These are phyloP conservation scores for Blastocystis sp. DNA, from an alignment of 352 stramenopile genomes.

Conservation along the genomic window DNA sequence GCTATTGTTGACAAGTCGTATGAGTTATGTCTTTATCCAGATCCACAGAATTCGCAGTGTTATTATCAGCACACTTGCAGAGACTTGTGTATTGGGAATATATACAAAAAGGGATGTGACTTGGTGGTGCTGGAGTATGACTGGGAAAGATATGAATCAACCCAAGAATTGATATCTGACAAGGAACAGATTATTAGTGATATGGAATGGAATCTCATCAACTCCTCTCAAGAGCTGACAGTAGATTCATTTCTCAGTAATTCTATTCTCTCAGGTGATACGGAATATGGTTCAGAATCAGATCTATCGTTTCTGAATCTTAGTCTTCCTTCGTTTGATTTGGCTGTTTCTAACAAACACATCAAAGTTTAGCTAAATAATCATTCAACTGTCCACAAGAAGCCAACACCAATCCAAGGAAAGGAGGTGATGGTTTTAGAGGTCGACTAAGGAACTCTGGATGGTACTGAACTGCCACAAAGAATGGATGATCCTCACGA, in stretches of 20 bases:
- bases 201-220: too few relatives aligned
- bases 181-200: too few relatives aligned
- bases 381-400: constrained; percentile 73
- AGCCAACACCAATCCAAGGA: constrained; percentile 87
- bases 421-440: constrained; percentile 87
- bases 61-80: neutral
- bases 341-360: neutral
- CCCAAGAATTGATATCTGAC: neutral
- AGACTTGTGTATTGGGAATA: neutral
- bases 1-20: neutral
- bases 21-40: neutral
- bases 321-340: neutral
- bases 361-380: constrained; percentile 62
- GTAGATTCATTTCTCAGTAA: too few relatives aligned
- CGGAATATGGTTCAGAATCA: too few relatives aligned
- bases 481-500: constrained; percentile 87
- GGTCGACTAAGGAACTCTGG: constrained; percentile 95
- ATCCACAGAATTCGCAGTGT: neutral
- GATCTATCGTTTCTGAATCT: too few relatives aligned
- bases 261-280: too few relatives aligned
- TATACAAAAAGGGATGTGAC: neutral
- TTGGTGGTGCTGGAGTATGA: constrained; percentile 12
- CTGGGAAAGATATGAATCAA: neutral
- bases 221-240: too few relatives aligned
- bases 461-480: constrained; percentile 97